phyloP scores from a whole-genome alignment of 192 early-diverging fungal genomes.

The Haplosporangium gracile region DNA sequence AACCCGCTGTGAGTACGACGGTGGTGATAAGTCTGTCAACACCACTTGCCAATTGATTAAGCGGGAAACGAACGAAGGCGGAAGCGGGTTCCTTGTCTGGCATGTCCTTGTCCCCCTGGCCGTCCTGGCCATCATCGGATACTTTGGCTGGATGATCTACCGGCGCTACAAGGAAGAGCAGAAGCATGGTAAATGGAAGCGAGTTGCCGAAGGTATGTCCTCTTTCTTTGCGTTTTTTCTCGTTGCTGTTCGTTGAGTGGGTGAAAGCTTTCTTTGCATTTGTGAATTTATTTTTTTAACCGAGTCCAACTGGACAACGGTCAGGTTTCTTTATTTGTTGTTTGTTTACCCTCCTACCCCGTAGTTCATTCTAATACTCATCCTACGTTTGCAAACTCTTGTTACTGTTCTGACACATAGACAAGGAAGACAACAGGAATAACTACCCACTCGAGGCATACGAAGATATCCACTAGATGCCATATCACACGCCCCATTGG shows the following conservation, averaged over 20 bases:
- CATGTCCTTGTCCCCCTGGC: conserved; percentile 37
- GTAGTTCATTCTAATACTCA: neutral
- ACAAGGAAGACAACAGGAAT: conserved; percentile 15
- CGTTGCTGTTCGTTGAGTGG: neutral
- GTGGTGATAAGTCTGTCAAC: conserved; percentile 31
- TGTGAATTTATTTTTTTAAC: neutral
- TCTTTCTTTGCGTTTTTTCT: neutral
- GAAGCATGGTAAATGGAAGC: conserved; percentile 46
- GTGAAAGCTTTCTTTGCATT: neutral
- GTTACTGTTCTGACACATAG: neutral
- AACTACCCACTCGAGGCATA: conserved; percentile 34
- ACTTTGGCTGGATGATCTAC: conserved; percentile 38
- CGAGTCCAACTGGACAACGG: conserved; percentile 3
- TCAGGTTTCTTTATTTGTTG: neutral
- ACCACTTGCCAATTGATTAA: conserved; percentile 41
- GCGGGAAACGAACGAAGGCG: neutral
- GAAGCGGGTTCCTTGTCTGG: conserved; percentile 32
- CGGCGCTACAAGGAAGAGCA: conserved; percentile 22
- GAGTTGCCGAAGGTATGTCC: conserved; percentile 37
- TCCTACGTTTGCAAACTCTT: conserved; percentile 11
- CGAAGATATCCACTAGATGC: conserved; percentile 23
- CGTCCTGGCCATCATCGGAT: conserved; percentile 11
- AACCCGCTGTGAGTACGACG: conserved; percentile 45
- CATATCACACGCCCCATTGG: neutral
- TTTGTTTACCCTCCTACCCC: too few relatives aligned